These are phyloP conservation scores for Kodamaea suecica DNA, from an alignment of 1,139 yeast species.

Conservation along the genomic window DNA sequence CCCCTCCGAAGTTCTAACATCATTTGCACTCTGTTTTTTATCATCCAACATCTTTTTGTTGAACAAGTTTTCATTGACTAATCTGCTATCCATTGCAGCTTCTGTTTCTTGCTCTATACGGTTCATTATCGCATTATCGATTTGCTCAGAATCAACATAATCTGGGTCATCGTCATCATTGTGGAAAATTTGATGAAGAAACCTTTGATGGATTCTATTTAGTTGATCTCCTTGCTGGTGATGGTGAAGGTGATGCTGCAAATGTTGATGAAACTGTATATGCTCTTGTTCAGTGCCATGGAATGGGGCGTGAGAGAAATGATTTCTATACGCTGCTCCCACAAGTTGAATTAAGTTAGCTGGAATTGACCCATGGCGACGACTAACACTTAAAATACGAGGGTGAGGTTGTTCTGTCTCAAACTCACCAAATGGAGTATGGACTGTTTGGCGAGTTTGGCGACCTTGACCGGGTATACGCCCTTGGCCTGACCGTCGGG, in stretches of 20 bases:
- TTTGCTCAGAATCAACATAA: conserved; percentile 10
- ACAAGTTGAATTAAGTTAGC: background rate
- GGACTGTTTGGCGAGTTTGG: background rate
- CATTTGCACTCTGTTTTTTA: conserved; percentile 24
- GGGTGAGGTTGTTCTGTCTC: too few species aligned
- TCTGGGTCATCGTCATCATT: conserved; percentile 8
- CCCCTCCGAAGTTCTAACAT: conserved; percentile 20
- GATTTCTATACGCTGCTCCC: conserved; percentile 1
- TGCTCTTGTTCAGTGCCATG: too few species aligned
- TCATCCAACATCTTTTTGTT: conserved; percentile 30
- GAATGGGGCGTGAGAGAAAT: background rate
- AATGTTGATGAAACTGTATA: background rate
- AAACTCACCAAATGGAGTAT: too few species aligned
- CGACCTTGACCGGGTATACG: background rate
- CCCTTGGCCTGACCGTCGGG: background rate
- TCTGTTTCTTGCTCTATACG: conserved; percentile 45
- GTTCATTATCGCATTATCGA: conserved; percentile 36
- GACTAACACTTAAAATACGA: too few species aligned
- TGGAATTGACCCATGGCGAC: too few species aligned
- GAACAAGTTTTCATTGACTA: conserved; percentile 30
- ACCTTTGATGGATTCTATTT: background rate
- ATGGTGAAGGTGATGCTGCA: background rate
- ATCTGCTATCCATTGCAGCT: conserved; percentile 30
- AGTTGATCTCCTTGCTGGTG: background rate
- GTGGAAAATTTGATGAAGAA: background rate